These are phyloP conservation scores for Buxus sempervirens DNA, from an alignment of 164 flowering plant species.

Conservation along the genomic window DNA sequence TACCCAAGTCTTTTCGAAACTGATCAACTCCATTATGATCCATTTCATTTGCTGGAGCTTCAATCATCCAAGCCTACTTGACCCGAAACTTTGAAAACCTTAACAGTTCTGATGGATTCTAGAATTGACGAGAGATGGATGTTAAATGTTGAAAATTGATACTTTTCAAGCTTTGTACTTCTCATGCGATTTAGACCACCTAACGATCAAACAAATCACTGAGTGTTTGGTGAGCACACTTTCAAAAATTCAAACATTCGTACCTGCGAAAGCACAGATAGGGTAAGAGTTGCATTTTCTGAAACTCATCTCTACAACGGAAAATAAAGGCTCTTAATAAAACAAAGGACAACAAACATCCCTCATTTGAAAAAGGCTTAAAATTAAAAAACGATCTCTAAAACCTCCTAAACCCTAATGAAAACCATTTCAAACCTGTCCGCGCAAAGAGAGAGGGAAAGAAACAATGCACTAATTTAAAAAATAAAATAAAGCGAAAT, in stretches of 20 bases:
- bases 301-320: neutral
- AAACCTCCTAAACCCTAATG: neutral
- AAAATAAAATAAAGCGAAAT: no score
- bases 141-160: neutral
- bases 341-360: no score
- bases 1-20: conserved; percentile 6
- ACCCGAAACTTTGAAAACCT: neutral
- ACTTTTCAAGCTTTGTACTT: neutral
- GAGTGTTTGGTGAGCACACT: conserved; percentile 1
- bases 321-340: no score
- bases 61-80: neutral
- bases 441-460: no score
- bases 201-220: neutral
- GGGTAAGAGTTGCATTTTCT: neutral
- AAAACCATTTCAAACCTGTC: no score
- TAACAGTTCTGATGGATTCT: neutral
- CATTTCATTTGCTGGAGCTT: conserved; percentile 27
- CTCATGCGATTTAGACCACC: neutral
- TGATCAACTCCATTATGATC: conserved; percentile 32
- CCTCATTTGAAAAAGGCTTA: no score
- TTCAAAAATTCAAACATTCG: neutral
- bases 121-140: neutral
- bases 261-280: neutral
- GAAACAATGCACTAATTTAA: no score
- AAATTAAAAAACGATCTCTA: neutral